phyloP scores from a whole-genome alignment of 192 early-diverging fungal species.

The Backusella parvicylindrica region DNA sequence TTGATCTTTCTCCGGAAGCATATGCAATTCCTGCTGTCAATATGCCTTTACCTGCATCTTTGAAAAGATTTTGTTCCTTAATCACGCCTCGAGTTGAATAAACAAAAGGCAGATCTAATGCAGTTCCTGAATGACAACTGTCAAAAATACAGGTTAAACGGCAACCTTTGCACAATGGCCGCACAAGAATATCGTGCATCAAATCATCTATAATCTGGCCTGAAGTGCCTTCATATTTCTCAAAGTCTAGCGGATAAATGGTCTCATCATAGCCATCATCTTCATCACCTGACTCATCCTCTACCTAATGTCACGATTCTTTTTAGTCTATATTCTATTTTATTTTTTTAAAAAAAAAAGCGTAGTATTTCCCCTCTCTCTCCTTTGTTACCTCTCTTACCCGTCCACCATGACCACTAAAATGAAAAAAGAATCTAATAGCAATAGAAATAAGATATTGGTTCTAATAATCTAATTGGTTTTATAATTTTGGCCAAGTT shows the following conservation, averaged over 20 bases:
- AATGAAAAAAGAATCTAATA: conserved; percentile 74
- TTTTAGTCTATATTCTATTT: background rate
- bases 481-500: background rate
- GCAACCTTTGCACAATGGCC: conserved; percentile 56
- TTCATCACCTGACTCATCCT: conserved; percentile 63
- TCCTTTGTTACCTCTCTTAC: conserved; percentile 22
- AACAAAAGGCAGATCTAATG: conserved; percentile 75
- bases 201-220: conserved; percentile 74
- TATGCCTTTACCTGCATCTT: conserved; percentile 43
- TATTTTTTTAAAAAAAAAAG: background rate
- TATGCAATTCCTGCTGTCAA: conserved; percentile 46
- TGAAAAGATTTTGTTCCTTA: conserved; percentile 45
- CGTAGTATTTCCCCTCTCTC: background rate
- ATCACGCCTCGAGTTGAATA: conserved; percentile 67
- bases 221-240: conserved; percentile 43
- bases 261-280: conserved; percentile 80
- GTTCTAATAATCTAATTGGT: background rate
- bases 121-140: conserved; percentile 83
- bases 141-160: conserved; percentile 84
- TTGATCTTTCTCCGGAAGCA: conserved; percentile 36
- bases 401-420: conserved; percentile 72
- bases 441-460: background rate
- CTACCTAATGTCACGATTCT: background rate
- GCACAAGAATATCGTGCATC: conserved; percentile 75
- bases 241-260: conserved; percentile 63